Evolutionary conservation across 1,139 yeast genomes (phyloP).

Genomic region (Ogataea hybrid): DNA sequence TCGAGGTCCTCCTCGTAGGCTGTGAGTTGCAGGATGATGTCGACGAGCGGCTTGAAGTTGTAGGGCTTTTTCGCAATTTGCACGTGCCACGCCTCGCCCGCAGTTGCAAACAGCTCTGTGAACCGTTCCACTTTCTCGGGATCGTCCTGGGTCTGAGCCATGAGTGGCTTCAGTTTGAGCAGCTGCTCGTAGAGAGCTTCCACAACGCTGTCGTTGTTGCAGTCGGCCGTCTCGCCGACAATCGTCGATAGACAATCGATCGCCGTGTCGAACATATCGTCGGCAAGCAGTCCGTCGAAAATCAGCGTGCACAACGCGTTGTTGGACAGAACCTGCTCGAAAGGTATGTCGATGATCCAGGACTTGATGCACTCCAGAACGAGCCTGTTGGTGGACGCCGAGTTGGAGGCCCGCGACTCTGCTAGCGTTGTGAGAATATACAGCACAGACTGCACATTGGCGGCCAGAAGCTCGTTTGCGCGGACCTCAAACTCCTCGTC

Average conservation of each 20-base stretch:
- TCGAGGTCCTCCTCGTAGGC: conserved; percentile 77
- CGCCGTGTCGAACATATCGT: conserved; percentile 79
- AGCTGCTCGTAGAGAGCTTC: conserved; percentile 68
- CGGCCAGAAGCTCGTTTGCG: conserved; percentile 57
- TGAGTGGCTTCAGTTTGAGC: conserved; percentile 53
- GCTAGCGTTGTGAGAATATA: conserved; percentile 54
- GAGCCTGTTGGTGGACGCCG: conserved; percentile 34
- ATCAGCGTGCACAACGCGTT: conserved; percentile 64
- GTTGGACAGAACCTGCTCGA: conserved; percentile 61
- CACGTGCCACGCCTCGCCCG: conserved; percentile 96
- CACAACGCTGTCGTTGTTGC: conserved; percentile 64
- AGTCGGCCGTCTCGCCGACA: conserved; percentile 64
- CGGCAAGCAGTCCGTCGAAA: conserved; percentile 62
- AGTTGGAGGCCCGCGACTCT: conserved; percentile 32
- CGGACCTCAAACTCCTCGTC: conserved; percentile 76
- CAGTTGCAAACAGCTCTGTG: conserved; percentile 81
- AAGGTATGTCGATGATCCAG: conserved; percentile 86
- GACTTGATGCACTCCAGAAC: conserved; percentile 78
- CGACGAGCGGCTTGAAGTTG: conserved; percentile 73
- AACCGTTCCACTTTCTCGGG: conserved; percentile 69
- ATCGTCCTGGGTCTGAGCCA: conserved; percentile 53
- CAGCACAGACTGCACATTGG: conserved; percentile 70
- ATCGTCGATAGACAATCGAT: conserved; percentile 82
- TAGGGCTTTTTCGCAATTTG: conserved; percentile 72
- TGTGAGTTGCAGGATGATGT: conserved; percentile 62